Evolutionary conservation across 768 basidiomycete genomes (phyloP).

Genomic region (Kwoniella dejecticola): DNA sequence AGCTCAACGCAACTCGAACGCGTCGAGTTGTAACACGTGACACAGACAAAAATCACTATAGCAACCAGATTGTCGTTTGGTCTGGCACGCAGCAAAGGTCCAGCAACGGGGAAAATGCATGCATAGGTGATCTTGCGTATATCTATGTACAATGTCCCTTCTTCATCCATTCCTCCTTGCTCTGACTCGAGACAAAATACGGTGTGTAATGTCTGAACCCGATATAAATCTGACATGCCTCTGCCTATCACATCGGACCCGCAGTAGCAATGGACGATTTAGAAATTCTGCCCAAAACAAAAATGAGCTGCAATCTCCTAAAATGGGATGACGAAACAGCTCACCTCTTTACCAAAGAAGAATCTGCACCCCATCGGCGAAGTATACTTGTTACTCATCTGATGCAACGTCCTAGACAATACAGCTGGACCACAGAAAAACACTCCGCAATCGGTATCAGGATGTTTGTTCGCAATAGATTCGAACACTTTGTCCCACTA

Average conservation of each 20-base stretch:
- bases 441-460: constrained; percentile 86
- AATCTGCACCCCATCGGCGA: constrained; percentile 72
- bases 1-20: constrained; percentile 2
- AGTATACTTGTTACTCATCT: constrained; percentile 83
- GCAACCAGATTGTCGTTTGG: too few relatives aligned
- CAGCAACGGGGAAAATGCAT: too few relatives aligned
- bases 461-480: constrained; percentile 77
- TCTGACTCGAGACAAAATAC: too few relatives aligned
- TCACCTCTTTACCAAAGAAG: constrained; percentile 77
- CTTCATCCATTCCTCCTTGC: too few relatives aligned
- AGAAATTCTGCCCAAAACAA: not conserved
- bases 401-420: constrained; percentile 70
- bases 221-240: too few relatives aligned
- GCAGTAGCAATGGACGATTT: too few relatives aligned
- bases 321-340: not conserved
- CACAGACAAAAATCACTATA: not conserved
- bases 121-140: too few relatives aligned
- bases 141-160: too few relatives aligned
- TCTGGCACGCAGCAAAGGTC: too few relatives aligned
- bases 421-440: constrained; percentile 83
- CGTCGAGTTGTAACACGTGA: constrained; percentile 2
- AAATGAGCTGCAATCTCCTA: not conserved
- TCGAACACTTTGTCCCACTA: constrained; percentile 55
- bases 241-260: too few relatives aligned
- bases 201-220: too few relatives aligned